phyloP scores from a whole-genome alignment of 805 yeast genomes.

The Zygosaccharomyces bailii region DNA sequence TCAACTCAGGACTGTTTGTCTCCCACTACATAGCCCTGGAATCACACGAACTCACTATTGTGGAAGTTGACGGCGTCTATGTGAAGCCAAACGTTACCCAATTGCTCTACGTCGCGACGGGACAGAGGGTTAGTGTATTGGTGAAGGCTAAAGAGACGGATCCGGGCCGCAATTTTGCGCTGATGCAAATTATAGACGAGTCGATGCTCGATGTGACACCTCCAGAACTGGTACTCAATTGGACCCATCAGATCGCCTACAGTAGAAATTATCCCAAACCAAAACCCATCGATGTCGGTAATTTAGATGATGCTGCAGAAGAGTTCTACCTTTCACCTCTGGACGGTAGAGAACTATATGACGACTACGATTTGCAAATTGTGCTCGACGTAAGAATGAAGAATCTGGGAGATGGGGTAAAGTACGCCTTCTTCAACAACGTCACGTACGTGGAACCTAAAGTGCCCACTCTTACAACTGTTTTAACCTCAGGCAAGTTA shows the following conservation, averaged over 20 bases:
- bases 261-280: slow-evolving; percentile 37
- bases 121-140: slow-evolving; percentile 75
- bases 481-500: slow-evolving; percentile 53
- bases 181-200: slow-evolving; percentile 59
- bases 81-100: slow-evolving; percentile 56
- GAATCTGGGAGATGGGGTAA: slow-evolving; percentile 68
- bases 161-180: slow-evolving; percentile 49
- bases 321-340: slow-evolving; percentile 40
- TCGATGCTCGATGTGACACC: slow-evolving; percentile 72
- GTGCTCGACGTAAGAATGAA: slow-evolving; percentile 61
- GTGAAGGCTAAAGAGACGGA: slow-evolving; percentile 49
- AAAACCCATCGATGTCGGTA: slow-evolving; percentile 23
- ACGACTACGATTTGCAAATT: slow-evolving; percentile 60
- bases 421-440: slow-evolving; percentile 73
- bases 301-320: slow-evolving; percentile 26
- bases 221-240: slow-evolving; percentile 48
- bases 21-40: slow-evolving; percentile 68
- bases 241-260: slow-evolving; percentile 56
- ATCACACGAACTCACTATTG: slow-evolving; percentile 66
- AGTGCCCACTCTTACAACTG: slow-evolving; percentile 67
- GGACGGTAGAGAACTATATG: slow-evolving; percentile 47
- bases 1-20: slow-evolving; percentile 68
- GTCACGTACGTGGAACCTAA: slow-evolving; percentile 62
- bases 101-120: slow-evolving; percentile 64
- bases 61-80: slow-evolving; percentile 72